phyloP scores from a whole-genome alignment of 2,329 filamentous ascomycete species.

The Colletotrichum graminicola region DNA sequence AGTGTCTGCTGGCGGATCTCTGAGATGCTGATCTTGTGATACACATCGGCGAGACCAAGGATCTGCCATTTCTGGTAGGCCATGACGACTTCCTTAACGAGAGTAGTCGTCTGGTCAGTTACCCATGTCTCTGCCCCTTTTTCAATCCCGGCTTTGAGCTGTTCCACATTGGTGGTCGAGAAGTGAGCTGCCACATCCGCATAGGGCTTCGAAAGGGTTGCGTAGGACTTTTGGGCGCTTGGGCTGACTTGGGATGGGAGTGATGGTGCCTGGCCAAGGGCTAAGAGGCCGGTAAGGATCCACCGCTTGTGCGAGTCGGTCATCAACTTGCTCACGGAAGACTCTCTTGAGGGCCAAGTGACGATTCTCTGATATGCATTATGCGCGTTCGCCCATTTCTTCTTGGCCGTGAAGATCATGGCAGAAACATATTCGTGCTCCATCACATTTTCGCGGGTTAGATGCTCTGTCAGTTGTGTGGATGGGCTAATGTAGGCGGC shows the following conservation, averaged over 20 bases:
- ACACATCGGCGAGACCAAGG: conserved; percentile 78
- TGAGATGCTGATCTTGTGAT: conserved; percentile 69
- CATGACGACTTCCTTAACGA: conserved; percentile 76
- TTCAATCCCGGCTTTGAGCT: conserved; percentile 74
- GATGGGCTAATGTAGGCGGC: conserved; percentile 70
- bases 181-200: conserved; percentile 78
- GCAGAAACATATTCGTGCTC: conserved; percentile 76
- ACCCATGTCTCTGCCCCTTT: conserved; percentile 70
- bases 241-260: conserved; percentile 69
- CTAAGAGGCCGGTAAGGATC: conserved; percentile 81
- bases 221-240: conserved; percentile 67
- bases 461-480: conserved; percentile 67
- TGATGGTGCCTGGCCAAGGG: conserved; percentile 69
- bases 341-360: conserved; percentile 73
- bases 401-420: conserved; percentile 72
- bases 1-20: conserved; percentile 65
- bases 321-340: conserved; percentile 80
- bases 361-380: conserved; percentile 74
- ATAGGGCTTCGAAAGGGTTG: conserved; percentile 76
- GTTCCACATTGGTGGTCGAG: conserved; percentile 63
- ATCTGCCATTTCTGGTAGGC: conserved; percentile 84
- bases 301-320: conserved; percentile 93
- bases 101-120: conserved; percentile 78
- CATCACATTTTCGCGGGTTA: conserved; percentile 68
- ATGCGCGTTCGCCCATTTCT: conserved; percentile 72